These are phyloP conservation scores for Luffa aegyptiaca DNA, from an alignment of 306 rosid species.

Conservation along the genomic window DNA sequence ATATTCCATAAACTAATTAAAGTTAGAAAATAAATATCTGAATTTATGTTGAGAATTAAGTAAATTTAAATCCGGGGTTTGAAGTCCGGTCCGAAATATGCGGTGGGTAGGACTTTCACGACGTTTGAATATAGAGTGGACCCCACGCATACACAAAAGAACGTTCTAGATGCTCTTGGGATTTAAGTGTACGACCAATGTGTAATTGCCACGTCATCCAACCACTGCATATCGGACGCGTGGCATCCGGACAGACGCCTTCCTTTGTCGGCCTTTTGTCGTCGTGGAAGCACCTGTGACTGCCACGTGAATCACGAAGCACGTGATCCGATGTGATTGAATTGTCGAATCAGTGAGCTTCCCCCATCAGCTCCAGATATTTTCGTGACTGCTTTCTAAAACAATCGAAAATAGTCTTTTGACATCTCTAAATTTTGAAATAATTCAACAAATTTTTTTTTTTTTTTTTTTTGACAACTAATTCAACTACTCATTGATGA, in stretches of 20 bases:
- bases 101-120: background rate
- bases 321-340: background rate
- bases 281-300: background rate
- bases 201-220: background rate
- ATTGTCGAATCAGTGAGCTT: background rate
- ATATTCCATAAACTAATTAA: too few species aligned
- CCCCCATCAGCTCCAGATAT: background rate
- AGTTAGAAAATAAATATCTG: too few species aligned
- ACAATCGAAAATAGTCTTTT: too few species aligned
- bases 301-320: background rate
- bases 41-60: slow-evolving; percentile 15
- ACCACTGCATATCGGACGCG: background rate
- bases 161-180: background rate
- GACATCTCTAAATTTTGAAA: too few species aligned
- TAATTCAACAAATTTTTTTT: too few species aligned
- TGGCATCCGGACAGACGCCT: background rate
- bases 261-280: background rate
- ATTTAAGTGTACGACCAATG: background rate
- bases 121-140: background rate
- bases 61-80: slow-evolving; percentile 21
- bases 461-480: too few species aligned
- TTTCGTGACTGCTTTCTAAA: background rate
- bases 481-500: too few species aligned
- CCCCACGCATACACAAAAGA: background rate
- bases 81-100: slow-evolving; percentile 18